Evolutionary conservation across 2,329 filamentous ascomycete species (phyloP), one percentile per base, ranked within the genome.

Genomic region (Aspergillus awamori): DNA sequence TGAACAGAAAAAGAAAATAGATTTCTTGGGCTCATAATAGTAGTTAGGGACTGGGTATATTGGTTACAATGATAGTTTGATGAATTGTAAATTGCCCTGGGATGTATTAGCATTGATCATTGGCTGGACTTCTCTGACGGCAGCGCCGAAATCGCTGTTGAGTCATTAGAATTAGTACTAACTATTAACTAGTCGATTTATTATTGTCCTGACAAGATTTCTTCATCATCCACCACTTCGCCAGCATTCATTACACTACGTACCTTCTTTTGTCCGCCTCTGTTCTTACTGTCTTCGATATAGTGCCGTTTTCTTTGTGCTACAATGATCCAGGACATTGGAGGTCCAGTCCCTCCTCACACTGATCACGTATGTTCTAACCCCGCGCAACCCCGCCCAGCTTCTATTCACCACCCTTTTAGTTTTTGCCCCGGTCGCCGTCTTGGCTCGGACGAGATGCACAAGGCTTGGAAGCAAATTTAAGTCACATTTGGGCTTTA

Each of bases 321-420:
- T 60, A 68, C 43, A 39, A 79, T 79, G 77, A 67, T 74, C 38
- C 74, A 76, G 63, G 69, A 69, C 38, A 59, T 91, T 39, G 90
- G 90, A 69, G 87, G 90, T 70, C 86, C 90, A 5, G 91, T 94
- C 62, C 91, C 91, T 59, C 85, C 88, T 41, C 87, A 93, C 73
- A 93, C 90, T 59, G 86, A 89, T 60, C 91, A 94, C 82, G 90
- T 92, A 81, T 80, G 86, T 83, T 51, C 43, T 8, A 56, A 36
- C 70, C 69, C 64, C 67, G 63, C 63, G 53, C 63, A 63, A 70
- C 61, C 65, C 68, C 57, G n/a, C 63, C 60, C 47, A 33, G 26
- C 8, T 28, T 26, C 26, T 26, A 49, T 49, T 26, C 15, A 28
- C 22, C 33, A 36, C 24, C 22, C 55, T 38, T 17, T 36, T 39